Conservation (phyloP, 257 asterid genomes). For the Scutellaria galericulata region DNA sequence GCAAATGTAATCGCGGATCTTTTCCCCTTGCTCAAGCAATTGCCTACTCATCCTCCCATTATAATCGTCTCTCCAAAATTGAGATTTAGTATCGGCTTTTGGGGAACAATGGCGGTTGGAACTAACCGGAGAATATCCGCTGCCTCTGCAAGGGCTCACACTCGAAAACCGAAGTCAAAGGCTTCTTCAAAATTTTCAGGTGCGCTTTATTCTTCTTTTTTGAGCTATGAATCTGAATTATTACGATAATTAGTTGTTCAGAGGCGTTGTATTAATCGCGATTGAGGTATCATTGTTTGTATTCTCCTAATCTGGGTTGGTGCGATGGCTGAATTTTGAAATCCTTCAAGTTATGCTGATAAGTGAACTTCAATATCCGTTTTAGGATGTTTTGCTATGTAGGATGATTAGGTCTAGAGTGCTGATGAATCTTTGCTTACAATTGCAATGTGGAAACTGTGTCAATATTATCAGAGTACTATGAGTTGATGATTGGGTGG, state of each 20-base stretch:
- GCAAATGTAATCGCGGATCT: too few species aligned
- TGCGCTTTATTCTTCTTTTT: constrained; percentile 18
- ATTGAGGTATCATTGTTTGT: not conserved
- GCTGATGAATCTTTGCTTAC: constrained; percentile 5
- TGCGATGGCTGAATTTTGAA: not conserved
- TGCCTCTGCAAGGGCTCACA: constrained; percentile 86
- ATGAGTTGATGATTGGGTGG: not conserved
- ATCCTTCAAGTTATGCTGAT: not conserved
- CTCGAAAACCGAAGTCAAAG: constrained; percentile 59
- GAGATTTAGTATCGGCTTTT: not conserved
- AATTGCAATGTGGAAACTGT: not conserved
- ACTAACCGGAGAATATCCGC: constrained; percentile 64
- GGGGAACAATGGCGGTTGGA: constrained; percentile 60
- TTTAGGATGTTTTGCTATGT: not conserved
- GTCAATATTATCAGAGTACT: too few species aligned
- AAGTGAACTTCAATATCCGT: constrained; percentile 1
- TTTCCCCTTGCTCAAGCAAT: not conserved
- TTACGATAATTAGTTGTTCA: not conserved
- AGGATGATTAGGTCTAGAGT: not conserved
- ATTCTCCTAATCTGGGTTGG: constrained; percentile 12
- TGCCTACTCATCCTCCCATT: not conserved
- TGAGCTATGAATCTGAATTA: too few species aligned
- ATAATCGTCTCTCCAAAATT: not conserved
- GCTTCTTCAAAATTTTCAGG: constrained; percentile 57
- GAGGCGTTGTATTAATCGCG: too few species aligned